Evolutionary conservation across 2,329 filamentous ascomycete species (phyloP).

Genomic region (Trichoderma atroviride): DNA sequence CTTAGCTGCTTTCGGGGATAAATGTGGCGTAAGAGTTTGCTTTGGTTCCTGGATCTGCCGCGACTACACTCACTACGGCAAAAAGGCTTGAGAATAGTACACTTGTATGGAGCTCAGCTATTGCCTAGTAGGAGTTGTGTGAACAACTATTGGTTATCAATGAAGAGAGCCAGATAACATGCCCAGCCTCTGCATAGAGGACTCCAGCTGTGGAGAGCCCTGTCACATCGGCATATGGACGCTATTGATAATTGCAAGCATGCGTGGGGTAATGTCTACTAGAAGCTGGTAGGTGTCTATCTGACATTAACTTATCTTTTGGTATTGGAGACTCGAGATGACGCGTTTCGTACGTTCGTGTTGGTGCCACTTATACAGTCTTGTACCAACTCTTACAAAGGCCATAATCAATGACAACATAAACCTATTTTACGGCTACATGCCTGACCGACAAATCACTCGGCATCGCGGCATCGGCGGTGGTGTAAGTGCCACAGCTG

Average conservation of each 20-base stretch:
- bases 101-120: too few relatives aligned
- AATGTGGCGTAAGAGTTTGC: constrained; percentile 9
- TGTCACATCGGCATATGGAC: neutral
- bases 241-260: neutral
- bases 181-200: neutral
- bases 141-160: neutral
- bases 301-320: neutral
- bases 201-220: neutral
- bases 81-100: neutral
- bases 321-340: neutral
- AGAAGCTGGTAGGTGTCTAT: neutral
- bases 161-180: neutral
- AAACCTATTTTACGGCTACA: neutral
- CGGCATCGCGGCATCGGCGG: neutral
- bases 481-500: neutral
- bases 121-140: too few relatives aligned
- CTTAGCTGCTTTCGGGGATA: neutral
- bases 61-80: neutral
- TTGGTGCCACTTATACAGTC: neutral
- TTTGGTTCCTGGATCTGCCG: constrained; percentile 15
- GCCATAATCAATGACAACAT: neutral
- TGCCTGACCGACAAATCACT: neutral
- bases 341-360: neutral
- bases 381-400: neutral
- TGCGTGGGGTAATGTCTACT: neutral